These are phyloP conservation scores for Furcasterigmium furcatum DNA, from an alignment of 2,329 filamentous ascomycete genomes.

Conservation along the genomic window DNA sequence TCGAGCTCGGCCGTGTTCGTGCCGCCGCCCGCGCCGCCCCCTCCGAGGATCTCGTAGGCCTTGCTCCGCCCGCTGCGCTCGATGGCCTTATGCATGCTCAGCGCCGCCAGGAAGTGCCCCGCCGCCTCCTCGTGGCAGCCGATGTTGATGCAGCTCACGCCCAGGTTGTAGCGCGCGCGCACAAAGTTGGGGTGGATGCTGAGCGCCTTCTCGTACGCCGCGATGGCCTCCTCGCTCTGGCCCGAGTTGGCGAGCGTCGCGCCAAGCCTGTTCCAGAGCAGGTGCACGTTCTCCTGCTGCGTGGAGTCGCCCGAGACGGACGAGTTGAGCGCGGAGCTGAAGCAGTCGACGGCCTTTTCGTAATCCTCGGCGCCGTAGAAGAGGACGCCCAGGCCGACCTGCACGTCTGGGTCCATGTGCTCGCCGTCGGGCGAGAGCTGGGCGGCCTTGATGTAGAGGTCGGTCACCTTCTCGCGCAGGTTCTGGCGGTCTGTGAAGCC, in stretches of 20 bases:
- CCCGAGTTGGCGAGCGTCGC: slow-evolving; percentile 95
- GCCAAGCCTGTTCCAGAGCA: slow-evolving; percentile 95
- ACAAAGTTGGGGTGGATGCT: slow-evolving; percentile 94
- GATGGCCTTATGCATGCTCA: slow-evolving; percentile 94
- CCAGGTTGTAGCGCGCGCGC: slow-evolving; percentile 92
- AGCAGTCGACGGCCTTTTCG: slow-evolving; percentile 98
- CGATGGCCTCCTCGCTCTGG: slow-evolving; percentile 91
- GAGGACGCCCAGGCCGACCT: slow-evolving; percentile 92
- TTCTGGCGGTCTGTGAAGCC: slow-evolving; percentile 91
- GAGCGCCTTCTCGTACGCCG: slow-evolving; percentile 91
- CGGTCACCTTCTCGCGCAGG: slow-evolving; percentile 86
- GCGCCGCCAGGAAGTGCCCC: slow-evolving; percentile 83
- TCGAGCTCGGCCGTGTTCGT: slow-evolving; percentile 53
- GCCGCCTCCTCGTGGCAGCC: slow-evolving; percentile 89
- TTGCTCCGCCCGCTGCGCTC: slow-evolving; percentile 81
- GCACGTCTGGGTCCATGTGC: slow-evolving; percentile 97
- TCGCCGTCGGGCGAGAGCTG: slow-evolving; percentile 88
- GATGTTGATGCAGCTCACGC: slow-evolving; percentile 96
- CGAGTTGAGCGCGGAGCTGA: slow-evolving; percentile 83
- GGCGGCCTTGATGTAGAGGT: slow-evolving; percentile 87
- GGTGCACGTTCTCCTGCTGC: slow-evolving; percentile 80
- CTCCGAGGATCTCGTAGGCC: slow-evolving; percentile 77
- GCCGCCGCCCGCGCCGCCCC: slow-evolving; percentile 27
- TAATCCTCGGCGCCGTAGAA: slow-evolving; percentile 99
- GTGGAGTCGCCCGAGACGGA: slow-evolving; percentile 83